These are phyloP conservation scores for Cornus controversa DNA, from an alignment of 148 eudicot genomes.

Conservation along the genomic window DNA sequence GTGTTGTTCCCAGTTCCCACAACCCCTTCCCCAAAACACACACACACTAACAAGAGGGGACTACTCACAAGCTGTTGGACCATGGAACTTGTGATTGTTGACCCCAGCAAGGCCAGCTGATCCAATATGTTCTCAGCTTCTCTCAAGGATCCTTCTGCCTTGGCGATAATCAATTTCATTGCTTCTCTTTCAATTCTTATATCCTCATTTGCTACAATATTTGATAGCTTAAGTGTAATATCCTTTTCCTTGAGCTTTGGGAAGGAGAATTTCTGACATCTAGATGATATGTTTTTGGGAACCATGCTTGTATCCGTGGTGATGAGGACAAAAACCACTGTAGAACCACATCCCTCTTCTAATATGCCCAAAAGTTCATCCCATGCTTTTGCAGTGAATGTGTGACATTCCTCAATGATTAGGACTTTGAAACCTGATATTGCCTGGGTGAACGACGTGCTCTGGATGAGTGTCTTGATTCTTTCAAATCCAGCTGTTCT, in stretches of 20 bases:
- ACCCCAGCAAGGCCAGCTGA: conserved; percentile 23
- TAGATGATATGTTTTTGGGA: conserved; percentile 16
- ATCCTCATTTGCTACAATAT: conserved; percentile 17
- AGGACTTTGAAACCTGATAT: conserved; percentile 24
- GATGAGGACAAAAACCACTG: conserved; percentile 21
- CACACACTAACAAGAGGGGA: neutral
- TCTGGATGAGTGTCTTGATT: conserved; percentile 23
- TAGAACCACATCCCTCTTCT: conserved; percentile 16
- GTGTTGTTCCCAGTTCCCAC: too few relatives aligned
- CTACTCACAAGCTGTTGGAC: conserved; percentile 25
- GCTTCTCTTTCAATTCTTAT: conserved; percentile 21
- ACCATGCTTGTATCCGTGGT: conserved; percentile 10
- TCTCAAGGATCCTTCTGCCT: conserved; percentile 25
- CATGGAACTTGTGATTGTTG: conserved; percentile 26
- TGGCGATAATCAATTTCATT: conserved; percentile 18
- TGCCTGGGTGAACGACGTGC: conserved; percentile 19
- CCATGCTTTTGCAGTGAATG: conserved; percentile 20
- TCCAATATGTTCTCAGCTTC: conserved; percentile 31
- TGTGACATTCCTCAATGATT: conserved; percentile 22
- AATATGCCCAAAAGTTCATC: conserved; percentile 25
- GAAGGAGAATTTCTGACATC: conserved; percentile 29
- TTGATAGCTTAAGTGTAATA: conserved; percentile 13
- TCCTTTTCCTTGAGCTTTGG: conserved; percentile 19
- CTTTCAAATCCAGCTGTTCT: conserved; percentile 10
- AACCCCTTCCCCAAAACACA: too few relatives aligned